phyloP scores from a whole-genome alignment of 345 rosid species.

The Carallia brachiata region DNA sequence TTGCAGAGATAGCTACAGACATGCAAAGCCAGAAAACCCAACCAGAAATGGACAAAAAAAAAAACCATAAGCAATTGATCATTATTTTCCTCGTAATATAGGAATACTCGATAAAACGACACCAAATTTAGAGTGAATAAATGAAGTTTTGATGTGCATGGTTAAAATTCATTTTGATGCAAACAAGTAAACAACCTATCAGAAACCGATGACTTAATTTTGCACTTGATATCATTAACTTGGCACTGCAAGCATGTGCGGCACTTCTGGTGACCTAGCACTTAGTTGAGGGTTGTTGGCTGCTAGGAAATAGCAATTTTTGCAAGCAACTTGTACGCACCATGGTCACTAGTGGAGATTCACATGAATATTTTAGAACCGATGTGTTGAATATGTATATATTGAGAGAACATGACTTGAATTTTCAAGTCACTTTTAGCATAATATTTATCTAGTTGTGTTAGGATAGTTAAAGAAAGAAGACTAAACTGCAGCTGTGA shows the following conservation, averaged over 20 bases:
- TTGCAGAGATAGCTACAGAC: not conserved
- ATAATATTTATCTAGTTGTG: not conserved
- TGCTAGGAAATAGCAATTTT: not conserved
- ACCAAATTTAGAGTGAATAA: not conserved
- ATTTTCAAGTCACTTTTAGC: not conserved
- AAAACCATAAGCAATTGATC: not conserved
- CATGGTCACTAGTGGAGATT: not conserved
- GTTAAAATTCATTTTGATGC: not conserved
- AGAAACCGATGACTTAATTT: not conserved
- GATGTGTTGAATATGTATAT: not conserved
- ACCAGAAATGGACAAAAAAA: not conserved
- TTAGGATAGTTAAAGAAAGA: slow-evolving; percentile 7
- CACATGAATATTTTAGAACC: not conserved
- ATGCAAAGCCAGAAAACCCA: not conserved
- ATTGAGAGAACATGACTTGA: not conserved
- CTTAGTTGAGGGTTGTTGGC: not conserved
- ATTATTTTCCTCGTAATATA: no score
- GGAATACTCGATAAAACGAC: no score
- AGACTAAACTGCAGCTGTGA: not conserved
- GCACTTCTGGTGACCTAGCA: not conserved
- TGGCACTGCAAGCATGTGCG: no score
- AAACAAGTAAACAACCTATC: not conserved
- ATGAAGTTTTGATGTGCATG: not conserved
- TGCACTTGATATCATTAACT: not conserved
- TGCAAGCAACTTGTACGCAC: not conserved